These are phyloP conservation scores for Penicillium sumatraense DNA, from an alignment of 2,329 filamentous ascomycete species.

Conservation along the genomic window DNA sequence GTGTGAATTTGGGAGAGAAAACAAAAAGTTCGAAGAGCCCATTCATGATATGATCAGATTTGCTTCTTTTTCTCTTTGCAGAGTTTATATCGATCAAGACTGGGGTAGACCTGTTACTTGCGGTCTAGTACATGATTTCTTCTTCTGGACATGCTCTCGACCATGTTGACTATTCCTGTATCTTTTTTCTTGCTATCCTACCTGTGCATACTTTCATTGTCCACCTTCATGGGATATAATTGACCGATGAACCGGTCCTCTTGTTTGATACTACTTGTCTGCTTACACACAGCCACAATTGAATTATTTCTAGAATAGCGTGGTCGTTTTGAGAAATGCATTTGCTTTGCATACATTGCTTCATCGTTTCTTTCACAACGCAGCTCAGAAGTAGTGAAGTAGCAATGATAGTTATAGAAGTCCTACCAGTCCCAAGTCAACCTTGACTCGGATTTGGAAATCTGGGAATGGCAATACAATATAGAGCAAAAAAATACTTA, in stretches of 20 bases:
- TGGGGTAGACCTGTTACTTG: not conserved
- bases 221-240: conserved; percentile 13
- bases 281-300: conserved; percentile 1
- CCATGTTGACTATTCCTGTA: conserved; percentile 7
- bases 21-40: not conserved
- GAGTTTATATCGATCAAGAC: not conserved
- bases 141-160: conserved; percentile 1
- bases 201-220: conserved; percentile 18
- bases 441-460: too few relatives aligned
- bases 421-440: too few relatives aligned
- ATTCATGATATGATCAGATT: not conserved
- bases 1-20: not conserved
- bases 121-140: conserved; percentile 5
- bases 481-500: not conserved
- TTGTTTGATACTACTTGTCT: conserved; percentile 2
- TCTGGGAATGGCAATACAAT: too few relatives aligned
- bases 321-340: not conserved
- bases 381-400: too few relatives aligned
- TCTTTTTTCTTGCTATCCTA: conserved; percentile 5
- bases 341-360: not conserved
- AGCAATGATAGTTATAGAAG: too few relatives aligned
- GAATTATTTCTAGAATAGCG: conserved; percentile 1
- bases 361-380: not conserved
- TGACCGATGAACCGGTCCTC: not conserved
- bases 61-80: not conserved